Conservation (phyloP, 176 grass and related monocot genomes). For the Triticum timopheevii region DNA sequence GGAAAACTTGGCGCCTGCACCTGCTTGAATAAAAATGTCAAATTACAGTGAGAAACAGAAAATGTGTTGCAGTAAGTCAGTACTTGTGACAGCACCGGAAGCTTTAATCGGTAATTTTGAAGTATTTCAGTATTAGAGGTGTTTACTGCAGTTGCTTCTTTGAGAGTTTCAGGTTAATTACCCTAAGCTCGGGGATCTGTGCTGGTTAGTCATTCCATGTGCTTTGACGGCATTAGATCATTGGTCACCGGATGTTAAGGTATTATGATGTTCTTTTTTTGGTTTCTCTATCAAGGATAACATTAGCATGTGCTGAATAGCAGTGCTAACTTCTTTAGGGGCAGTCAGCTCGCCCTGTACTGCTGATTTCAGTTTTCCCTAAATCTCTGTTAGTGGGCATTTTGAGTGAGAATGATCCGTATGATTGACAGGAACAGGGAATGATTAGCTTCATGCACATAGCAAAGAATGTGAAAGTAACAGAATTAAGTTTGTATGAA, state of each 20-base stretch:
- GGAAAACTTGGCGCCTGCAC: background rate
- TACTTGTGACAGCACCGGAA: background rate
- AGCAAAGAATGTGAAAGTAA: conserved; percentile 65
- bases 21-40: background rate
- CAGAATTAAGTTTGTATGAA: conserved; percentile 84
- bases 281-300: conserved; percentile 4
- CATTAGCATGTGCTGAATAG: background rate
- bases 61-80: background rate
- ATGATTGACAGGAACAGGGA: conserved; percentile 65
- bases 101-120: background rate
- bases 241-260: conserved; percentile 92
- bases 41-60: background rate
- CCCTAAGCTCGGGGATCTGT: conserved; percentile 68
- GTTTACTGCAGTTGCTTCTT: background rate
- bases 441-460: conserved; percentile 71
- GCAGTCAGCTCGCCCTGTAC: background rate
- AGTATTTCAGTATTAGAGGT: background rate
- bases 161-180: conserved; percentile 51
- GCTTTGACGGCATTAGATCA: conserved; percentile 86
- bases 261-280: conserved; percentile 13
- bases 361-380: background rate
- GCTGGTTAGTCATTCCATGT: conserved; percentile 76
- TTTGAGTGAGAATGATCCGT: conserved; percentile 11
- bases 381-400: background rate
- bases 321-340: background rate